Evolutionary conservation across 2,329 filamentous ascomycete genomes (phyloP).

Genomic region (Xylariales sp.): DNA sequence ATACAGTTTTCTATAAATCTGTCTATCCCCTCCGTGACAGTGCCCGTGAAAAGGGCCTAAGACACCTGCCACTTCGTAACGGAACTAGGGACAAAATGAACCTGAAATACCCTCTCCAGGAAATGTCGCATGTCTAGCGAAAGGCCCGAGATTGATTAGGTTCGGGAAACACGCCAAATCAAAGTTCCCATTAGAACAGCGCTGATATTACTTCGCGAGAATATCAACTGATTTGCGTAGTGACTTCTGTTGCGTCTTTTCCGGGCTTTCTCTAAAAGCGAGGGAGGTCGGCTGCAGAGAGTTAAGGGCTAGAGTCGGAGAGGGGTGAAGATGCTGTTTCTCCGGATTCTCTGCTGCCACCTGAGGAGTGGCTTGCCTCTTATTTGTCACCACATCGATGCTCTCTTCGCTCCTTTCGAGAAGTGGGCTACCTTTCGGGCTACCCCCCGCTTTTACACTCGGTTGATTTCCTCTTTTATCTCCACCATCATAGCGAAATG

Average conservation of each 20-base stretch:
- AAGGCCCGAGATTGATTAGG: background rate
- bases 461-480: conserved; percentile 39
- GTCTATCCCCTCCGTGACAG: conserved; percentile 25
- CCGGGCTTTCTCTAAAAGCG: conserved; percentile 71
- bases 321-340: conserved; percentile 38
- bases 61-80: conserved; percentile 2
- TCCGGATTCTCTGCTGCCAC: conserved; percentile 21
- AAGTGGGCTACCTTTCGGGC: conserved; percentile 26
- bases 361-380: conserved; percentile 47
- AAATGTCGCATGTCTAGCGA: background rate
- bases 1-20: conserved; percentile 19
- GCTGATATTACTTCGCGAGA: conserved; percentile 24
- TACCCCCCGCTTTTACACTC: conserved; percentile 15
- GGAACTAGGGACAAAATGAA: background rate
- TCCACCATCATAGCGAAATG: conserved; percentile 48
- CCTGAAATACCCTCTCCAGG: background rate
- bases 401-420: conserved; percentile 48
- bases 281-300: conserved; percentile 58
- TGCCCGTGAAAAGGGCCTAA: background rate
- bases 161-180: conserved; percentile 4
- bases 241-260: conserved; percentile 59
- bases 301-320: conserved; percentile 47
- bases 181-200: background rate
- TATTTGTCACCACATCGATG: conserved; percentile 47
- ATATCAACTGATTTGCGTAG: conserved; percentile 49